Base-by-base conservation (phyloP, 2,329 filamentous ascomycete genomes). In the Fusarium clavum region DNA sequence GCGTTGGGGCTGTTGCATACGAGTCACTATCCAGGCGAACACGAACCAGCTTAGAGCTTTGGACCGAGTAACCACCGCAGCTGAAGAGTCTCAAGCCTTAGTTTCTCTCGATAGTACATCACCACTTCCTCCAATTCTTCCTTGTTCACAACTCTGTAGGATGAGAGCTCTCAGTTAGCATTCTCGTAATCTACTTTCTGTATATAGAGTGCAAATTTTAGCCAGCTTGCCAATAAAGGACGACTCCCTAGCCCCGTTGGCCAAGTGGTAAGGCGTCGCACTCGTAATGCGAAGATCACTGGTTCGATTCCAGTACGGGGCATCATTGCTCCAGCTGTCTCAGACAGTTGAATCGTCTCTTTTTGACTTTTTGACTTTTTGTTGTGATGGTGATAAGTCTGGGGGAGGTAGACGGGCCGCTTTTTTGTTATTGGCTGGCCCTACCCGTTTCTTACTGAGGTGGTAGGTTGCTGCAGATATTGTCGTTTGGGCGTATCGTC, bases 221-320 rank as follows among this genome's bases (percentile, higher is more conserved):
- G 5, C 10, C 5, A 10, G 3, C 11, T 13, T n/a, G 13, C 20
- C 11, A 13, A n/a, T 6, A 60, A 64, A 67, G 45, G 46, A 51
- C 44, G 61, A 63, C 25, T 63, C 47, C 58, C 44, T 45, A 41
- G 70, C 70, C 69, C 63, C 56, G 51, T 69, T 72, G 69, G 70
- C 70, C 69, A 71, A 71, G 70, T 65, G 70, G 70, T 72, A 72
- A 71, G 69, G 70, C 70, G 70, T 72, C 69, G 64, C 70, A 72
- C 70, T 72, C 70, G 69, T 72, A 71, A 71, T 71, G 69, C 67
- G 67, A 71, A 71, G 69, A 71, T 61, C 69, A 57, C 46, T 49
- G 60, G 67, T 71, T 71, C 69, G 64, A 71, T 65, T 71, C 64
- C 60, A 49, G 54, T 66, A 61, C 59, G 57, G 67, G 58, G 70